A percentile compares a stretch with the other conserved stretches of the same genome.
Conservation (phyloP, 352 stramenopile genomes). For the Globisporangium splendens region DNA sequence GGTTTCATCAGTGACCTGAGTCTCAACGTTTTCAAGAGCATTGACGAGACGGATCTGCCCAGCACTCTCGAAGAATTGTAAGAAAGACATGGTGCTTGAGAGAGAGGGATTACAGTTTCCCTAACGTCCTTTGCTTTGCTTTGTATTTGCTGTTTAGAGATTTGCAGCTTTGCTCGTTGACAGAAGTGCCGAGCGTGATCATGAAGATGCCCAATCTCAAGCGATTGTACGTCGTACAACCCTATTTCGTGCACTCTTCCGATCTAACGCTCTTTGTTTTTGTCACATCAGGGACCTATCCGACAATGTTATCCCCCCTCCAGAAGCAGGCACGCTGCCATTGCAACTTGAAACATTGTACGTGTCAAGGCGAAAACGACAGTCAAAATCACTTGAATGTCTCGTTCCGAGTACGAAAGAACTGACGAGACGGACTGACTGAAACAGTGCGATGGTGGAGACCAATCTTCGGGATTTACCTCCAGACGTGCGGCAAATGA, state of each 20-base stretch:
- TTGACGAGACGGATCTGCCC: conserved; percentile 10
- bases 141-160: conserved; percentile 15
- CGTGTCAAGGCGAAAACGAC: background rate
- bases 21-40: conserved; percentile 20
- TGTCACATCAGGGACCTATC: conserved; percentile 16
- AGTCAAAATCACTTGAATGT: too few species aligned
- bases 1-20: conserved; percentile 18
- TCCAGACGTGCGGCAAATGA: conserved; percentile 16
- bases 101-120: too few species aligned
- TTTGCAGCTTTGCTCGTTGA: conserved; percentile 25
- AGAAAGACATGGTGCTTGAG: background rate
- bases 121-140: too few species aligned
- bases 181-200: conserved; percentile 26
- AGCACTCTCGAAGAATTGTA: conserved; percentile 19
- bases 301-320: conserved; percentile 18
- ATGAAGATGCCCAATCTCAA: conserved; percentile 28
- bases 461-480: conserved; percentile 14
- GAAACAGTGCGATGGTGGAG: conserved; percentile 5
- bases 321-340: conserved; percentile 14
- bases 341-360: conserved; percentile 22
- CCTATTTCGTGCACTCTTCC: background rate
- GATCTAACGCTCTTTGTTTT: background rate
- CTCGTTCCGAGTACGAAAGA: too few species aligned
- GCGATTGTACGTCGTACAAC: conserved; percentile 20
- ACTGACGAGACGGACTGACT: too few species aligned